phyloP scores from a whole-genome alignment of 2,329 filamentous ascomycete genomes.

The Paraphoma chrysanthemicola region DNA sequence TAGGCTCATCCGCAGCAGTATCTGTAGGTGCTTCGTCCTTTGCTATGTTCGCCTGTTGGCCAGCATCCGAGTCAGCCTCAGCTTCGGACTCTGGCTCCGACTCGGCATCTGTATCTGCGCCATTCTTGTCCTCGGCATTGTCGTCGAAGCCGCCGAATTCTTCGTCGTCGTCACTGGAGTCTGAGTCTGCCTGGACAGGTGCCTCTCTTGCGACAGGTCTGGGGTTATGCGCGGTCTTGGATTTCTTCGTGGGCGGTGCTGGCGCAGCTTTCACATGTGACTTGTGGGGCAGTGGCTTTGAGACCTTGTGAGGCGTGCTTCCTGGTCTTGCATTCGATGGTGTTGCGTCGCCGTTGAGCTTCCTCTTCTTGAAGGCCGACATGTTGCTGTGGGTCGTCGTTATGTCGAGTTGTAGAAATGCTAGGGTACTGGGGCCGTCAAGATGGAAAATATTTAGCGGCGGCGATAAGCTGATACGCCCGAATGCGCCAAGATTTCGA shows the following conservation, averaged over 20 bases:
- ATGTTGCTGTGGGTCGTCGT: conserved; percentile 32
- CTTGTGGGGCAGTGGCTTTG: conserved; percentile 23
- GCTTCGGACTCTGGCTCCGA: not conserved
- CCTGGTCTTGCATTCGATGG: conserved; percentile 9
- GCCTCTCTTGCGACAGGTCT: conserved; percentile 1
- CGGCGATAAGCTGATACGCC: conserved; percentile 26
- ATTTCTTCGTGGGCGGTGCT: not conserved
- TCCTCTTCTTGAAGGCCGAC: conserved; percentile 53
- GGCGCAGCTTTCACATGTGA: conserved; percentile 10
- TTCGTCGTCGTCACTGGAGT: conserved; percentile 31
- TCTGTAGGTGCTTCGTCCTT: not conserved
- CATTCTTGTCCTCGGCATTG: conserved; percentile 6
- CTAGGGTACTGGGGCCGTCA: no score
- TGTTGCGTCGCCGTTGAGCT: conserved; percentile 37
- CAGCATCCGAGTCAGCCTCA: not conserved
- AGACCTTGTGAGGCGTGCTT: conserved; percentile 20
- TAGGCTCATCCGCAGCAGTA: conserved; percentile 40
- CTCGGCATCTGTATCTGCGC: conserved; percentile 4
- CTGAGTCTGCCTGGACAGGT: conserved; percentile 25
- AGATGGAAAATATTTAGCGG: conserved; percentile 19
- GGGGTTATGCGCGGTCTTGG: not conserved
- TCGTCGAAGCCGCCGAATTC: conserved; percentile 8
- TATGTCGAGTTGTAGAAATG: not conserved
- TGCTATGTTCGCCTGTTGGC: not conserved
- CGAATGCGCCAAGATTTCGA: conserved; percentile 29